These are phyloP conservation scores for Fusarium keratoplasticum DNA, from an alignment of 2,329 filamentous ascomycete species.

Conservation along the genomic window DNA sequence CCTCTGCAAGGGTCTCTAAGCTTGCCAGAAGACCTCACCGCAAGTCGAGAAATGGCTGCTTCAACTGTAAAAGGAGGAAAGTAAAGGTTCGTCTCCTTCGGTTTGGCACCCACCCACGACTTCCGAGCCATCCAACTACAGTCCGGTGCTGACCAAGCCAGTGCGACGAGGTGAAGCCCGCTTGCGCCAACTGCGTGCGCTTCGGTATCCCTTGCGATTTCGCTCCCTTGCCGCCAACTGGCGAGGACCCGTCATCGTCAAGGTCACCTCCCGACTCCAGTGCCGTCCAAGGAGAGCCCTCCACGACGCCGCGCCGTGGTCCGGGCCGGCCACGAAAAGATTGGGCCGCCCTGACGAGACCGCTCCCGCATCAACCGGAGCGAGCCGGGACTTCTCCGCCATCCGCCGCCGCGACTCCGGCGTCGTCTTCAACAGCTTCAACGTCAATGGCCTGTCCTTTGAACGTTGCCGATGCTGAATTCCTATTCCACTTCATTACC, in stretches of 20 bases:
- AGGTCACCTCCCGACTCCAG: constrained; percentile 26
- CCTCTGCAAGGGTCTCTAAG: constrained; percentile 41
- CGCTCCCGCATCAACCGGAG: constrained; percentile 31
- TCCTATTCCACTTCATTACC: constrained; percentile 45
- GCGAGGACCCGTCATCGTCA: constrained; percentile 31
- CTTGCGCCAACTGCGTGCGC: constrained; percentile 48
- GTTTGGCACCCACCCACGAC: neutral
- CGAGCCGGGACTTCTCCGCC: constrained; percentile 39
- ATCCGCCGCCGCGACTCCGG: constrained; percentile 36
- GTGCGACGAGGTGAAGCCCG: constrained; percentile 49
- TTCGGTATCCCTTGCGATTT: constrained; percentile 48
- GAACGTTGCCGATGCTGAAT: constrained; percentile 45
- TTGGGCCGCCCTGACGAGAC: constrained; percentile 43
- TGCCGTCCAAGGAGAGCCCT: constrained; percentile 29
- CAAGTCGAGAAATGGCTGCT: constrained; percentile 47
- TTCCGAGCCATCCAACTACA: constrained; percentile 3
- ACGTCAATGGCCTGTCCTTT: constrained; percentile 38
- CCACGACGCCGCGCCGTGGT: constrained; percentile 40
- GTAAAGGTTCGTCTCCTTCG: constrained; percentile 42
- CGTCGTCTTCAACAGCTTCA: constrained; percentile 37
- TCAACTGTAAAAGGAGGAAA: constrained; percentile 49
- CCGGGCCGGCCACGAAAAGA: constrained; percentile 47
- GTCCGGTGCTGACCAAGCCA: constrained; percentile 30
- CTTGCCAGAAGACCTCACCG: constrained; percentile 45
- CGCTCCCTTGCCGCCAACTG: constrained; percentile 33